Evolutionary conservation across 2,329 filamentous ascomycete species (phyloP), one percentile per base, ranked within the genome.

Genomic region (Claviceps cyperi): DNA sequence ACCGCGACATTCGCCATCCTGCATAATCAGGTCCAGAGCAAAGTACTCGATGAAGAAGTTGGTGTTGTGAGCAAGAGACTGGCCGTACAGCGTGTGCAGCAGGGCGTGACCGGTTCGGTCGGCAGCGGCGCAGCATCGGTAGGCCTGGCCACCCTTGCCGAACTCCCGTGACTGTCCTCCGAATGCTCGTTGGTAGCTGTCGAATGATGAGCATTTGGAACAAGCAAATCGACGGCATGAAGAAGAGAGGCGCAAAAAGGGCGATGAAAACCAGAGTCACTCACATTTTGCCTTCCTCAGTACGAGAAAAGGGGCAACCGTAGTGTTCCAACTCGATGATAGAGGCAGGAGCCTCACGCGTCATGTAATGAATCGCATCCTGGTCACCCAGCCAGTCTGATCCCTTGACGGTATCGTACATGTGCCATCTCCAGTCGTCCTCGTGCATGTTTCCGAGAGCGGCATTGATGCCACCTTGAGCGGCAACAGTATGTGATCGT

Each of bases 41-140:
- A 97, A 98, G 78, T 90, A 97, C 72, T 97, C 92, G 69, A 98
- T 96, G 73, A 98, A 97, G 79, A 96, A 98, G 77, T 96, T 96
- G 65, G 91, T 96, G 78, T 96, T 95, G 78, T 97, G 89, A 65
- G 87, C 79, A 54, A 97, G 80, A 49, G 90, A 96, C 75, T 96
- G 91, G 62, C 92, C 92, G 72, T 97, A 98, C 58, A 98, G 86
- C 24, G 92, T 98, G 78, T 98, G 92, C 48, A 98, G 81, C 59
- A 98, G 85, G 62, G 92, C 92, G 72, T 98, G 92, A 56, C 92
- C 92, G 55, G 92, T 97, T 77, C 91, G 80, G 69, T 98, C 92
- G 59, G 91, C 92, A 53, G 90, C 92, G 68, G 90, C 91, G 68
- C 88, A 94, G 78, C 89, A 94, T 72, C 92, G 81, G 78, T 97